A percentile compares a stretch with the other conserved stretches of the same genome.
These are phyloP conservation scores for Colletotrichum navitas DNA, from an alignment of 2,329 filamentous ascomycete genomes.

Conservation along the genomic window DNA sequence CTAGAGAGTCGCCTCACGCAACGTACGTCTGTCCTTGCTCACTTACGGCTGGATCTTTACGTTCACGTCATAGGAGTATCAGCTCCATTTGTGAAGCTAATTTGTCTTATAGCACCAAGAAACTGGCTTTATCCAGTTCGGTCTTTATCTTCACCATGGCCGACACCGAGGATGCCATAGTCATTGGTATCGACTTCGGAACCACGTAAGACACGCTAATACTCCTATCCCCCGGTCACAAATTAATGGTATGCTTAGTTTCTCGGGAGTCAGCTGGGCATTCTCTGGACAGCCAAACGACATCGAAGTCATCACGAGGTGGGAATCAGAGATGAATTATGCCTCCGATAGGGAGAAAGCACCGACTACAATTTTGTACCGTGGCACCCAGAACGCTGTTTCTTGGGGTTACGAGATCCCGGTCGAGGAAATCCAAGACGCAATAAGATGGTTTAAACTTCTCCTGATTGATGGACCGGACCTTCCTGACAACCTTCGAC, in stretches of 20 bases:
- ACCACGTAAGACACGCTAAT: constrained; percentile 53
- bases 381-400: accelerated
- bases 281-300: constrained; percentile 46
- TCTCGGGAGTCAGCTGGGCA: constrained; percentile 58
- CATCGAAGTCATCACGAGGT: constrained; percentile 50
- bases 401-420: constrained; percentile 53
- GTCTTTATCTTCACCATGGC: neutral
- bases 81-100: neutral
- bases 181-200: constrained; percentile 61
- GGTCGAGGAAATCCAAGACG: constrained; percentile 17
- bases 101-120: neutral
- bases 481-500: constrained; percentile 44
- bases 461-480: constrained; percentile 52
- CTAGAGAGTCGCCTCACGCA: neutral
- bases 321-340: constrained; percentile 44
- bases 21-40: neutral
- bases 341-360: constrained; percentile 51
- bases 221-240: accelerated
- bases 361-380: constrained; percentile 48
- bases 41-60: neutral
- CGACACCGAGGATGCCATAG: constrained; percentile 39
- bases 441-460: constrained; percentile 58
- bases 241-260: constrained; percentile 36
- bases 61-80: neutral
- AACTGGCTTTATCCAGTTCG: neutral